These are phyloP conservation scores for Colletotrichum sp. DNA, from an alignment of 2,329 filamentous ascomycete genomes.

Conservation along the genomic window DNA sequence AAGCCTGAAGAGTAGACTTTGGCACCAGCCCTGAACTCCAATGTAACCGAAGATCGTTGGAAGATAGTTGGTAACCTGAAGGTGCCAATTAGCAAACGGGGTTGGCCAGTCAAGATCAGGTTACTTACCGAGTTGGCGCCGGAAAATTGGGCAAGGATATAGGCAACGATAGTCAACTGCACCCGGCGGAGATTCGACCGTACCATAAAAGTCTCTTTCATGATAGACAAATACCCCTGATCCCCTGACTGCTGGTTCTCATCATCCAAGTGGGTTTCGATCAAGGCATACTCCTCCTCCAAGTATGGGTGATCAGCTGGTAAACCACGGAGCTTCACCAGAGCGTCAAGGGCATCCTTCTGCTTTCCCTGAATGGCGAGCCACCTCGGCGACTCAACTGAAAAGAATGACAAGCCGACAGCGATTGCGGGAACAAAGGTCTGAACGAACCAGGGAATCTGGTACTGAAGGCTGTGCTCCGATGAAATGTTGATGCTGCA, in stretches of 20 bases:
- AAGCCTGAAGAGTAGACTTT: constrained; percentile 43
- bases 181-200: constrained; percentile 42
- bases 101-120: constrained; percentile 24
- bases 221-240: constrained; percentile 23
- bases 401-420: constrained; percentile 30
- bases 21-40: constrained; percentile 31
- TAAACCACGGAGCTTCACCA: constrained; percentile 28
- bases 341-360: constrained; percentile 24
- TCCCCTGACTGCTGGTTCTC: neutral
- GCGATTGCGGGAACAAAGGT: constrained; percentile 1
- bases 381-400: constrained; percentile 42
- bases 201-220: constrained; percentile 40
- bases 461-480: constrained; percentile 27
- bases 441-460: constrained; percentile 26
- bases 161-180: constrained; percentile 40
- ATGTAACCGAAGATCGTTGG: constrained; percentile 19
- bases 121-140: constrained; percentile 43
- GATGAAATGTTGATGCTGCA: constrained; percentile 30
- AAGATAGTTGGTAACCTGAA: constrained; percentile 21
- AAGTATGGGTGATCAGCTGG: constrained; percentile 29
- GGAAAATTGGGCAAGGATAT: constrained; percentile 44
- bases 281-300: constrained; percentile 30
- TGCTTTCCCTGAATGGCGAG: constrained; percentile 33
- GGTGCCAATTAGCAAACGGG: constrained; percentile 30
- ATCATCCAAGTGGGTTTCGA: constrained; percentile 25